Percentiles rank a stretch among this genome's conserved stretches.
Evolutionary conservation across 306 rosid species (phyloP).

Genomic region (Corylus avellana): DNA sequence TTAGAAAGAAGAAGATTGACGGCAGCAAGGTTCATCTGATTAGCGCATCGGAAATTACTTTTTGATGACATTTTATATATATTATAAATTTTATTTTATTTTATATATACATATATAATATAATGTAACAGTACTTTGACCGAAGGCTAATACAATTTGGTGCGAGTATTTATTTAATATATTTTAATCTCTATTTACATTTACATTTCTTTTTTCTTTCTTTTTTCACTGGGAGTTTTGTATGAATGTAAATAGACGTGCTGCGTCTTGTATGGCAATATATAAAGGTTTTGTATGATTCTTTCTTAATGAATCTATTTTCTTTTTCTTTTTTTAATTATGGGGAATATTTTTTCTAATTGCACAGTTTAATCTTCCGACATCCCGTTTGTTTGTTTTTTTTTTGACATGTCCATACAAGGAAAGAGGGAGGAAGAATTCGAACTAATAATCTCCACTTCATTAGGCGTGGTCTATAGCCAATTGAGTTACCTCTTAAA

Average conservation of each 20-base stretch:
- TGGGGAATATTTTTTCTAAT: too few species aligned
- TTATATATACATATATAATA: too few species aligned
- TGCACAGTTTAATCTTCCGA: too few species aligned
- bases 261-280: neutral
- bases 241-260: neutral
- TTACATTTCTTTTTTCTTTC: too few species aligned
- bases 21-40: conserved; percentile 21
- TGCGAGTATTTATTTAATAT: neutral
- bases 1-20: conserved; percentile 34
- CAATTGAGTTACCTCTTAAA: too few species aligned
- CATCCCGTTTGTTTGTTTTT: too few species aligned
- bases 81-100: too few species aligned
- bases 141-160: neutral
- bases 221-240: neutral
- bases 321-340: neutral
- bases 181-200: too few species aligned
- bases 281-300: neutral
- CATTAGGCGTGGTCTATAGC: too few species aligned
- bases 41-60: conserved; percentile 47
- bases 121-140: conserved; percentile 4
- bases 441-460: too few species aligned
- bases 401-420: too few species aligned
- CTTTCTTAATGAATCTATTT: neutral
- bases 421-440: too few species aligned
- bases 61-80: conserved; percentile 25